These are phyloP conservation scores for Chaetomiaceae sp. DNA, from an alignment of 2,329 filamentous ascomycete genomes.

Conservation along the genomic window DNA sequence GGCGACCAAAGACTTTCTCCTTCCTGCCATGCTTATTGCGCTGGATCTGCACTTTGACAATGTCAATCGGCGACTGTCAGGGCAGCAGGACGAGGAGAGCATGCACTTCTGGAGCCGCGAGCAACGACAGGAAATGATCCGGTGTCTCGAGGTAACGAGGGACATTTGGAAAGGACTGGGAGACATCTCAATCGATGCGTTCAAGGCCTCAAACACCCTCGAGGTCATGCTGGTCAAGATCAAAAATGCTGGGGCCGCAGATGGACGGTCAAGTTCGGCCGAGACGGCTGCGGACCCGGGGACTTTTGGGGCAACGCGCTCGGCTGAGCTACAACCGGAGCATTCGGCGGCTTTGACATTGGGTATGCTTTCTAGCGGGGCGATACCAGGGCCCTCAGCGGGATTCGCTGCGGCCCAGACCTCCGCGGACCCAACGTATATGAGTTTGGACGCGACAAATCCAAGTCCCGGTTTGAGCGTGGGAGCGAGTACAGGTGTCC, in stretches of 20 bases:
- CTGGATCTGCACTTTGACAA: slow-evolving; percentile 74
- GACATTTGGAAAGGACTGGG: slow-evolving; percentile 76
- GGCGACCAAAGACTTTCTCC: slow-evolving; percentile 77
- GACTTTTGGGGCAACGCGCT: slow-evolving; percentile 7
- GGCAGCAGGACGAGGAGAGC: slow-evolving; percentile 40
- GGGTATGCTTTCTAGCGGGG: slow-evolving; percentile 38
- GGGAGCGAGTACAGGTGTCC: slow-evolving; percentile 5
- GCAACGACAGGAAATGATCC: slow-evolving; percentile 70
- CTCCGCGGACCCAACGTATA: slow-evolving; percentile 40
- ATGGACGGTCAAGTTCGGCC: slow-evolving; percentile 10
- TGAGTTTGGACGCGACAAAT: slow-evolving; percentile 27
- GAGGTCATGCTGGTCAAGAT: slow-evolving; percentile 81
- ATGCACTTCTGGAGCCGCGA: slow-evolving; percentile 52
- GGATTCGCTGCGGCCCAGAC: slow-evolving; percentile 32
- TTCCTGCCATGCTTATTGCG: slow-evolving; percentile 79
- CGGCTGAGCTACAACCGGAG: slow-evolving; percentile 33
- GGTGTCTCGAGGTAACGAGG: slow-evolving; percentile 64
- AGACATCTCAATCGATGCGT: slow-evolving; percentile 80
- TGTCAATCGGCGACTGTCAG: slow-evolving; percentile 39
- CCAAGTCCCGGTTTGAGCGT: not conserved
- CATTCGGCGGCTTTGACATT: slow-evolving; percentile 40
- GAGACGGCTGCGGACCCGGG: slow-evolving; percentile 20
- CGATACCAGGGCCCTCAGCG: slow-evolving; percentile 31
- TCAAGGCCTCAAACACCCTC: slow-evolving; percentile 78
- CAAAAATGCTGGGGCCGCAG: slow-evolving; percentile 39